A percentile compares a stretch with the other conserved stretches of the same genome.
Evolutionary conservation across 192 early-diverging fungal species (phyloP).

Genomic region (Podila clonocystis): DNA sequence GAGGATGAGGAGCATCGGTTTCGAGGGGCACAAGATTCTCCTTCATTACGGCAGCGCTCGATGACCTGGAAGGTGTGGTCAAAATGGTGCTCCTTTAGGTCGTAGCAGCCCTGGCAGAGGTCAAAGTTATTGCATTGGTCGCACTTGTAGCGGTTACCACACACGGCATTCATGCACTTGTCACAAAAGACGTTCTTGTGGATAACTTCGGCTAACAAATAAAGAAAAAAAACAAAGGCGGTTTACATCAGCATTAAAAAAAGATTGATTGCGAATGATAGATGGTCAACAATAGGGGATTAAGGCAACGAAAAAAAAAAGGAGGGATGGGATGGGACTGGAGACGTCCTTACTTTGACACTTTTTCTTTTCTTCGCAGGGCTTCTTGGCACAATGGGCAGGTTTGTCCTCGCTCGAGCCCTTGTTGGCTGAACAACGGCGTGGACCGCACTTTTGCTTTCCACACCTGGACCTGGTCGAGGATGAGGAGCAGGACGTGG

Average conservation of each 20-base stretch:
- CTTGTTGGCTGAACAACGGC: not conserved
- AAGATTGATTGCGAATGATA: too few species aligned
- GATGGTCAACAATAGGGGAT: too few species aligned
- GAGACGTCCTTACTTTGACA: not conserved
- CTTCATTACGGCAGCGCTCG: not conserved
- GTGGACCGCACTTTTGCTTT: not conserved
- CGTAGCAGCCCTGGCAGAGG: constrained; percentile 54
- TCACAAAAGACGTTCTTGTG: constrained; percentile 64
- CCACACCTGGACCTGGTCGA: not conserved
- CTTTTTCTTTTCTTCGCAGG: not conserved
- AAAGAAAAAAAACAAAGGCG: not conserved
- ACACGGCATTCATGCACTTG: constrained; percentile 55
- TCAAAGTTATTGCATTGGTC: constrained; percentile 64
- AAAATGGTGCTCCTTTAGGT: constrained; percentile 20
- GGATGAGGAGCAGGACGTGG: not conserved
- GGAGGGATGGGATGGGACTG: not conserved
- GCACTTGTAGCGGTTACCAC: constrained; percentile 66
- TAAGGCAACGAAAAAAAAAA: not conserved
- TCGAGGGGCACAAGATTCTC: not conserved
- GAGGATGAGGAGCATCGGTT: not conserved
- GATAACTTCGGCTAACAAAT: constrained; percentile 13
- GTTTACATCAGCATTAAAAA: not conserved
- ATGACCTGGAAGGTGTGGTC: constrained; percentile 48
- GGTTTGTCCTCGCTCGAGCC: not conserved
- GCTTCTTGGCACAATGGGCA: not conserved